Conservation (phyloP, 371 early-diverging fungal species). For the Furculomyces boomerangus region DNA sequence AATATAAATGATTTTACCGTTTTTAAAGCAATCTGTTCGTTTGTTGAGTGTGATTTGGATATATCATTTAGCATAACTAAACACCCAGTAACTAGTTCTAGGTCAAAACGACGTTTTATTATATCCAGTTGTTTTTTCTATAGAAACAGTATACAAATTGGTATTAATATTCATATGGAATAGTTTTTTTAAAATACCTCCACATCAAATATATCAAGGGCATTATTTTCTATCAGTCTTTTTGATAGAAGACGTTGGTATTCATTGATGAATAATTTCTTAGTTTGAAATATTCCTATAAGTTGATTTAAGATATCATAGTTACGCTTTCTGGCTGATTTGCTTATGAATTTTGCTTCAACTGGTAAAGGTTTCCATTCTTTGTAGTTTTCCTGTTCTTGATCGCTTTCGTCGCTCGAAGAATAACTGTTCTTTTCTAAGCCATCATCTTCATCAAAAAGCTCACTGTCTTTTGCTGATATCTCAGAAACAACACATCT, state of each 20-base stretch:
- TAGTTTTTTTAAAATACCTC: background rate
- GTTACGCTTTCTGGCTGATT: conserved; percentile 19
- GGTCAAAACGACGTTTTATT: background rate
- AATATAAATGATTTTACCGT: too few species aligned
- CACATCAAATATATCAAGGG: background rate
- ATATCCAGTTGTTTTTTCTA: background rate
- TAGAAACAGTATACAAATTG: background rate
- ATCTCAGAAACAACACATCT: background rate
- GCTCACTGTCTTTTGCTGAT: background rate
- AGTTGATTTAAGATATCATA: conserved; percentile 31
- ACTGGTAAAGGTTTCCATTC: conserved; percentile 31
- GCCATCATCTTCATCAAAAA: conserved; percentile 14
- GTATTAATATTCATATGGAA: background rate
- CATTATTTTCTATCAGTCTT: conserved; percentile 10
- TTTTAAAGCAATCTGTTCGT: background rate
- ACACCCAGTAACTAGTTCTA: background rate
- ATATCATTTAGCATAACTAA: background rate
- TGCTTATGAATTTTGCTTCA: conserved; percentile 25
- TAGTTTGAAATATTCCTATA: conserved; percentile 27
- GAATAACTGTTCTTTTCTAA: background rate
- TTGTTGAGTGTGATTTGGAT: background rate
- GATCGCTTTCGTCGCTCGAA: background rate
- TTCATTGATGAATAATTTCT: conserved; percentile 28
- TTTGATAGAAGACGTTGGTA: conserved; percentile 27
- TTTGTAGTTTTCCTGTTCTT: too few species aligned